phyloP scores from a whole-genome alignment of 352 stramenopile species.

The Pythium grandisporangium region DNA sequence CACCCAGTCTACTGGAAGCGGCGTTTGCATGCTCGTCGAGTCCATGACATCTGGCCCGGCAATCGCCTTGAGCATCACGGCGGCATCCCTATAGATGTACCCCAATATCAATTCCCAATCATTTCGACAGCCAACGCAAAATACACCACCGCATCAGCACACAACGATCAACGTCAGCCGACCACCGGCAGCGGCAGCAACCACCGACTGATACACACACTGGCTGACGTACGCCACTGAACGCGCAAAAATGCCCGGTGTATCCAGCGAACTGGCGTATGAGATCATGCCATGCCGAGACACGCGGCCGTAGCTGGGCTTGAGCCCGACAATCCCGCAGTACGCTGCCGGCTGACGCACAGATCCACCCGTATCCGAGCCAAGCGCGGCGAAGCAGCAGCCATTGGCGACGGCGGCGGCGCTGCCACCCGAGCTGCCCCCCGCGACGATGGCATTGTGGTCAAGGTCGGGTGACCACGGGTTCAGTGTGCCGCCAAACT shows the following conservation, averaged over 20 bases:
- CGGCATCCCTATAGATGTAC: slow-evolving; percentile 41
- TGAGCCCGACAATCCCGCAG: slow-evolving; percentile 94
- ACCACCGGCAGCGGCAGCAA: too few relatives aligned
- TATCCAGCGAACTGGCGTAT: slow-evolving; percentile 96
- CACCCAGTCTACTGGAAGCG: slow-evolving; percentile 46
- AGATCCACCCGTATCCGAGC: slow-evolving; percentile 96
- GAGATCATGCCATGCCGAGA: slow-evolving; percentile 94
- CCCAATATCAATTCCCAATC: background rate
- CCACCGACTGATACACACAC: background rate
- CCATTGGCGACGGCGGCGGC: slow-evolving; percentile 90
- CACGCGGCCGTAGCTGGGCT: slow-evolving; percentile 96
- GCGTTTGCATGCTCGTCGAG: slow-evolving; percentile 62
- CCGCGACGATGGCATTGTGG: slow-evolving; percentile 59
- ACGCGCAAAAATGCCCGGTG: slow-evolving; percentile 88
- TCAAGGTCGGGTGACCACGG: slow-evolving; percentile 68
- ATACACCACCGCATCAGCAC: background rate
- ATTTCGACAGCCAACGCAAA: background rate
- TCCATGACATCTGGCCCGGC: slow-evolving; percentile 73
- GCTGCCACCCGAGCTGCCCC: slow-evolving; percentile 92
- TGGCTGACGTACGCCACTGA: slow-evolving; percentile 46
- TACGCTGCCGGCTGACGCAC: slow-evolving; percentile 95
- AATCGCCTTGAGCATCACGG: slow-evolving; percentile 73
- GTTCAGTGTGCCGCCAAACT: slow-evolving; percentile 83
- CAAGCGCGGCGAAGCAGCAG: slow-evolving; percentile 89
- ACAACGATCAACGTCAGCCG: background rate